Base-by-base conservation (phyloP, 1,139 yeast genomes). In the Candida gigantensis region DNA sequence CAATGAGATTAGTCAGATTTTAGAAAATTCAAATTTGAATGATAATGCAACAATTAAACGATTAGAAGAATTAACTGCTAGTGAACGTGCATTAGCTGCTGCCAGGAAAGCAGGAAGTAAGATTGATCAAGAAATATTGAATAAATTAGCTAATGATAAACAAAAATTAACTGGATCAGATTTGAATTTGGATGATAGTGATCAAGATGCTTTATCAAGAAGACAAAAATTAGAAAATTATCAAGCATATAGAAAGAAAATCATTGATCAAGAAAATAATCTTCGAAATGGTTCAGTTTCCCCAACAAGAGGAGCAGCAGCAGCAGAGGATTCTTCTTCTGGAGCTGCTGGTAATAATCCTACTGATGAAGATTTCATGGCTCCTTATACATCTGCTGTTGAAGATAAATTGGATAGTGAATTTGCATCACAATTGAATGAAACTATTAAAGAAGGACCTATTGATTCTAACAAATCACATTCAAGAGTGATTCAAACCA, bases 371-470 rank as follows among this genome's bases (percentile, higher is more conserved):
- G 70, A 61, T 31, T 71, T 70, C 41, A 60, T 70, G 69, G 70
- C 75, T 15, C 89, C 89, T 1, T 84, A 84, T 53, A 82, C 90
- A 2, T 76, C 84, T 5, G 89, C 84, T 24, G 74, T 73, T 24
- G 92, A 84, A 57, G 87, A 81, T 52, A 74, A 76, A 45, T 66
- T 76, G 41, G 90, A 84, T 54, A 72, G 79, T 19, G 81, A 77
- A 49, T 69, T 81, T 47, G 89, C 89, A 0, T 76, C 72, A 19
- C 62, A 68, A 40, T 64, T 84, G 47, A 80, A 80, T 46, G 77
- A 74, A 43, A 74, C 79, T 13, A 77, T 82, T 39, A 69, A 71
- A 37, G 74, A 83, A 54, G 76, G 88, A 24, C 80, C 78, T 44
- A 63, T 81, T 33, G 82, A 82, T 47, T 71, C 82, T n/a, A 77